Conservation (phyloP, 495 filamentous ascomycete species). For the Penicillium nucicola region DNA sequence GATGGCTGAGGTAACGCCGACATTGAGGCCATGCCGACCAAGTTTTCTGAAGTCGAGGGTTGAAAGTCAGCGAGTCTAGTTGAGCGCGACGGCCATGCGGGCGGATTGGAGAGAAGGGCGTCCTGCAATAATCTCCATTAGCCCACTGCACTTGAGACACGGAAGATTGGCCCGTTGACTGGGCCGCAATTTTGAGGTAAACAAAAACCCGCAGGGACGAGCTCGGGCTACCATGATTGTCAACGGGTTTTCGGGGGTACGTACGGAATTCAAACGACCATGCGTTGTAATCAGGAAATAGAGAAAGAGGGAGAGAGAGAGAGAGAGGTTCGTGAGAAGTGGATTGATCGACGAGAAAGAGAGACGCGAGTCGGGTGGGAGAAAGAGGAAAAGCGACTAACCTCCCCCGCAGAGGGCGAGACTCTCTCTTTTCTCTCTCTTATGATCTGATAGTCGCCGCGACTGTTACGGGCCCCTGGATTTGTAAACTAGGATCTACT, state of each 20-base stretch:
- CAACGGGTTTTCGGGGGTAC: slow-evolving; percentile 12
- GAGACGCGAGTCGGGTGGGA: not conserved
- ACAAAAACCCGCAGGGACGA: not conserved
- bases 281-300: slow-evolving; percentile 15
- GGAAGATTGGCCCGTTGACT: not conserved
- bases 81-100: slow-evolving; percentile 13
- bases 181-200: not conserved
- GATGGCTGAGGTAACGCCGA: slow-evolving; percentile 59
- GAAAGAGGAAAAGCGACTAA: not conserved
- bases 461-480: no score
- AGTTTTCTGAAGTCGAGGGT: slow-evolving; percentile 5
- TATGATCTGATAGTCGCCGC: not conserved
- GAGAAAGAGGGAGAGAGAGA: not conserved
- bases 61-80: slow-evolving; percentile 1
- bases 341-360: no score
- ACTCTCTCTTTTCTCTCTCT: no score
- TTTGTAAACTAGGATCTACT: no score
- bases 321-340: not conserved
- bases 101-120: not conserved
- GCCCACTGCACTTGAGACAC: not conserved
- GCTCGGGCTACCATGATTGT: not conserved
- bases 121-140: not conserved
- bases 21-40: slow-evolving; percentile 52
- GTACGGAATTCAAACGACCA: slow-evolving; percentile 21
- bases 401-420: not conserved